Conservation (phyloP, 2,329 filamentous ascomycete genomes). For the Bipolaris gigantea region DNA sequence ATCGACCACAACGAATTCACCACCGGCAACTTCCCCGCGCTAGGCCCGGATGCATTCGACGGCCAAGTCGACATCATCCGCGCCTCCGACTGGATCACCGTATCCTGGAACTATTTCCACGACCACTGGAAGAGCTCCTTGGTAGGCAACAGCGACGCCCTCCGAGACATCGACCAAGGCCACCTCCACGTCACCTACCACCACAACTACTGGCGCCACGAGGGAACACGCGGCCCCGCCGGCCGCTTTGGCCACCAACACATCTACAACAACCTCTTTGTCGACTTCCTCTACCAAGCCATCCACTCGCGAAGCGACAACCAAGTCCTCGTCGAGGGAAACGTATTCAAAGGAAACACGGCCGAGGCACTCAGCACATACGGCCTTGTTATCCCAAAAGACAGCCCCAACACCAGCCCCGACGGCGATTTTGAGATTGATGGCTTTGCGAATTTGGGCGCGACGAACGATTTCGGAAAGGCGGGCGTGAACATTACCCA, state of each 20-base stretch:
- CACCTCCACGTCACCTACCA: slow-evolving; percentile 66
- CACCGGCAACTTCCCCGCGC: slow-evolving; percentile 57
- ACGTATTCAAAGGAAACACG: slow-evolving; percentile 53
- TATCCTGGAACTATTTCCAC: slow-evolving; percentile 57
- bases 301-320: slow-evolving; percentile 52
- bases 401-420: slow-evolving; percentile 57
- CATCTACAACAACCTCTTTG: slow-evolving; percentile 57
- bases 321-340: slow-evolving; percentile 51
- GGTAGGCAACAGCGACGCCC: slow-evolving; percentile 62
- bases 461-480: slow-evolving; percentile 55
- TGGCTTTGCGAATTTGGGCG: slow-evolving; percentile 58
- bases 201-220: slow-evolving; percentile 68
- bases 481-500: slow-evolving; percentile 57
- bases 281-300: slow-evolving; percentile 44
- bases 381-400: slow-evolving; percentile 58
- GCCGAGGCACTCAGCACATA: slow-evolving; percentile 57
- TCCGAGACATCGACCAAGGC: slow-evolving; percentile 61
- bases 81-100: slow-evolving; percentile 63
- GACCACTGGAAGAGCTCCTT: slow-evolving; percentile 66
- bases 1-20: slow-evolving; percentile 69
- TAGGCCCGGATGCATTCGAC: slow-evolving; percentile 66
- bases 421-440: slow-evolving; percentile 59
- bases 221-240: slow-evolving; percentile 64
- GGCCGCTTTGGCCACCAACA: slow-evolving; percentile 69
- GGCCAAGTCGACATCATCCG: slow-evolving; percentile 67